Evolutionary conservation across 257 asterid species (phyloP), one percentile per base, ranked within the genome.

Genomic region (Scutellaria baicalensis): DNA sequence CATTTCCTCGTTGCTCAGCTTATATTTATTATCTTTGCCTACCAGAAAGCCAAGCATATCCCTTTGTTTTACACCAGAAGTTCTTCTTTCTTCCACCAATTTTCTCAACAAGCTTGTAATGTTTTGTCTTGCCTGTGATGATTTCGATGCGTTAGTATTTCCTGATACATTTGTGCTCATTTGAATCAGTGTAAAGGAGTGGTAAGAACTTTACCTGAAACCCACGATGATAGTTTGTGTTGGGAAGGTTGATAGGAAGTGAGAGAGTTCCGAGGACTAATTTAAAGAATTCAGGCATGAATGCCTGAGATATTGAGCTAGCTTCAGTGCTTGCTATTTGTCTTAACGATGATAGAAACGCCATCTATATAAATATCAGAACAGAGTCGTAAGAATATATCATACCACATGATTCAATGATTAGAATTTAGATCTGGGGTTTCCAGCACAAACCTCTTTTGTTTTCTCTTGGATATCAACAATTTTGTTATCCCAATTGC

Each of bases 181-280:
- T 11, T 14, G 40, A 57, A 20, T 38, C 16, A 0, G 33, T 42
- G 60, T 18, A 31, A 48, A 61, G 3, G 42, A 23, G 7, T 33
- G 14, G 42, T 14, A 59, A 56, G 45, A 43, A 36, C 17, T 64
- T 78, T 84, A 92, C 98, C 95, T 91, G 99, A 77, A 88, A 77
- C 1, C 97, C 99, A 0, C 89, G 80, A 39, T 72, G 85, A 45
- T 94, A 94, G 63, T 91, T 91, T 54, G 99, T 94, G 43, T 76
- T 77, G 17, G 97, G 99, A 66, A 94, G 89, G 80, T 89, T 94
- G 65, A 94, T 88, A 4, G 99, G 99, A 42, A 94, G 82, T 5
- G 99, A 94, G 47, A 94, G 96, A 45, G 98, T 91, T 64, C 99
- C 99, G 6, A 94, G n/a, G 7, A 91, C 98, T 5, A 94, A 80